These are phyloP conservation scores for Immersiporthe knoxdaviesiana DNA, from an alignment of 2,329 filamentous ascomycete species.

Conservation along the genomic window DNA sequence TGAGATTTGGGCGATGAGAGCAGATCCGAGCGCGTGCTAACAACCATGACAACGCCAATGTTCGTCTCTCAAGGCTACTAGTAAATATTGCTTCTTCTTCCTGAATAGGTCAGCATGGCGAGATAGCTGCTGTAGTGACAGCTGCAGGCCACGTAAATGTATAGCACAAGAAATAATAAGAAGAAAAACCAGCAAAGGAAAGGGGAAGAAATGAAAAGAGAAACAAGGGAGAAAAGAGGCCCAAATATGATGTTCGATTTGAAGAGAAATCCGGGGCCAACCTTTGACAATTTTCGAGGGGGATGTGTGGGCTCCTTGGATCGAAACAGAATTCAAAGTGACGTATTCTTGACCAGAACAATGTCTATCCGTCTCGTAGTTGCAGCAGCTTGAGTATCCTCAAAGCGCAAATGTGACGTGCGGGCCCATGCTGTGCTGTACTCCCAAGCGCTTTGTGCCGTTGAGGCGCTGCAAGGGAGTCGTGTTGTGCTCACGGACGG, in stretches of 20 bases:
- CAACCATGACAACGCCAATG: neutral
- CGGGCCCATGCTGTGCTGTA: neutral
- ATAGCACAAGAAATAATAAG: neutral
- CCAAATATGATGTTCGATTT: neutral
- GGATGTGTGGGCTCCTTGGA: neutral
- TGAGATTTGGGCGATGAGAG: neutral
- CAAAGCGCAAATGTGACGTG: constrained; percentile 22
- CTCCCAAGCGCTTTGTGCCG: neutral
- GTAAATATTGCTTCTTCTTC: neutral
- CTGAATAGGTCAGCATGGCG: neutral
- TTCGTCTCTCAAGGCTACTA: neutral
- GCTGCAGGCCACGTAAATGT: neutral
- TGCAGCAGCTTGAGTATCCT: constrained; percentile 13
- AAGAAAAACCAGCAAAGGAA: neutral
- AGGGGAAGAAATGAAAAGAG: neutral
- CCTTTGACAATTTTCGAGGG: neutral
- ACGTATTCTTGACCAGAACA: neutral
- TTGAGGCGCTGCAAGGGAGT: neutral
- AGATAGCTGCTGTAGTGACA: neutral
- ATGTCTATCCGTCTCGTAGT: neutral
- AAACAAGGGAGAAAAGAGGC: neutral
- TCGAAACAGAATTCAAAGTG: neutral
- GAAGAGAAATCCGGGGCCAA: neutral
- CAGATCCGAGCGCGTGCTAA: neutral
- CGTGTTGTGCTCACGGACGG: neutral